phyloP scores from a whole-genome alignment of 2,329 filamentous ascomycete species.

The Microdochium nivale region DNA sequence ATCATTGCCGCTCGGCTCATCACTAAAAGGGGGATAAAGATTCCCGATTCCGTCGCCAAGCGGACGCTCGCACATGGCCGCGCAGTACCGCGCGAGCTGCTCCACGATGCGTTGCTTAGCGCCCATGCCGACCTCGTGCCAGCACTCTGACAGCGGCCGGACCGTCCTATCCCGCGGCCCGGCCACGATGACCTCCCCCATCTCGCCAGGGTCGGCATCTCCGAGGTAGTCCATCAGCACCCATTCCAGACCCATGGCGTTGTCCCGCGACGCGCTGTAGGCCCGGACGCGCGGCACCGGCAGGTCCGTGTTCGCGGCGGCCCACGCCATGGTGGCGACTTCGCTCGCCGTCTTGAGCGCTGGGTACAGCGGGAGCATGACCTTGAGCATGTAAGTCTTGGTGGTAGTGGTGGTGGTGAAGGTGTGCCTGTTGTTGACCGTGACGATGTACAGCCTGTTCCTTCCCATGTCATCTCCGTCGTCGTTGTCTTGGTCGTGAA shows the following conservation, averaged over 20 bases:
- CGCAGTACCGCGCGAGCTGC: slow-evolving; percentile 15
- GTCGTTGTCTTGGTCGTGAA: background rate
- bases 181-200: slow-evolving; percentile 21
- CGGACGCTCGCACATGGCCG: slow-evolving; percentile 7
- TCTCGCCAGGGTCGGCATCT: background rate
- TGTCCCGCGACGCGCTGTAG: slow-evolving; percentile 12
- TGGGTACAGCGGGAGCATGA: slow-evolving; percentile 15
- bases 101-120: slow-evolving; percentile 19
- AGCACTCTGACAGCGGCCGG: slow-evolving; percentile 15
- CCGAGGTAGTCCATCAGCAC: slow-evolving; percentile 14
- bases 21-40: slow-evolving; percentile 10
- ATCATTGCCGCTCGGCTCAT: background rate
- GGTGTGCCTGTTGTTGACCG: slow-evolving; percentile 5
- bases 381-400: slow-evolving; percentile 19
- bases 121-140: slow-evolving; percentile 10
- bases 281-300: slow-evolving; percentile 14
- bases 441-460: slow-evolving; percentile 15
- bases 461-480: background rate
- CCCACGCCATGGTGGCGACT: slow-evolving; percentile 20
- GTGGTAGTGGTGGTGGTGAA: slow-evolving; percentile 4
- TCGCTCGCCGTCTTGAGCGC: slow-evolving; percentile 17
- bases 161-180: slow-evolving; percentile 21
- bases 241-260: slow-evolving; percentile 20
- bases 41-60: slow-evolving; percentile 18
- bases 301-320: slow-evolving; percentile 11